Evolutionary conservation across 495 filamentous ascomycete genomes (phyloP), one percentile per base, ranked within the genome.

Genomic region (Hypomontagnella monticulosa): DNA sequence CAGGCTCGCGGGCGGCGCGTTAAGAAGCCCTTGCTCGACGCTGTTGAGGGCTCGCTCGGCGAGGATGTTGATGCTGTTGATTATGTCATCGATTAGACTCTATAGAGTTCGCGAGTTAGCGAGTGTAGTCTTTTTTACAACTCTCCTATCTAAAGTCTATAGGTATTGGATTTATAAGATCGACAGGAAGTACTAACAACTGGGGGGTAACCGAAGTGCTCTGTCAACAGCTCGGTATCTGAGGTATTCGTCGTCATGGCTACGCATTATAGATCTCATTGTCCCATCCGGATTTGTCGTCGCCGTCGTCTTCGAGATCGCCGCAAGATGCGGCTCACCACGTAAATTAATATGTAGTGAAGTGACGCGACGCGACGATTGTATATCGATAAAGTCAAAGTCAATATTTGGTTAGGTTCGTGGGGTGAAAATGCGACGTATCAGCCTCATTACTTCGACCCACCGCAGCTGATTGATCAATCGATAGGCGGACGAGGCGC

Each of bases 21-120:
- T 81, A 36, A 93, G 78, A 16, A 98, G 85, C 5, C 90, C 91
- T 49, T 84, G 82, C 75, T 99, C 95, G 62, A 97, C 84, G 61
- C 87, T 88, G 61, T 90, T 89, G 63, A 97, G 87, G 52, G 92
- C 92, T 70, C 87, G 87, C 76, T 93, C 94, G 69, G 92, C 87
- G 69, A 97, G 81, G 56, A 91, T 89, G 80, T 98, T 98, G 70
- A 97, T 87, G 60, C 88, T 88, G 81, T 99, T 97, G 79, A 98
- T 97, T 62, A 99, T 91, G 73, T 98, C 95, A 83, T 99, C 95
- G 73, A 99, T 88, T 18, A 99, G 85, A 61, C 89, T 89, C 93
- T 97, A 68, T 34, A 36, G 11, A 11, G 15, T 23, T 34, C 18
- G 53, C n/a, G 30, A 10, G 37, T 69, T 65, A 69, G 61, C 42